Evolutionary conservation across 2,329 filamentous ascomycete genomes (phyloP), one percentile per base, ranked within the genome.

Genomic region (Pezicula neosporulosa): DNA sequence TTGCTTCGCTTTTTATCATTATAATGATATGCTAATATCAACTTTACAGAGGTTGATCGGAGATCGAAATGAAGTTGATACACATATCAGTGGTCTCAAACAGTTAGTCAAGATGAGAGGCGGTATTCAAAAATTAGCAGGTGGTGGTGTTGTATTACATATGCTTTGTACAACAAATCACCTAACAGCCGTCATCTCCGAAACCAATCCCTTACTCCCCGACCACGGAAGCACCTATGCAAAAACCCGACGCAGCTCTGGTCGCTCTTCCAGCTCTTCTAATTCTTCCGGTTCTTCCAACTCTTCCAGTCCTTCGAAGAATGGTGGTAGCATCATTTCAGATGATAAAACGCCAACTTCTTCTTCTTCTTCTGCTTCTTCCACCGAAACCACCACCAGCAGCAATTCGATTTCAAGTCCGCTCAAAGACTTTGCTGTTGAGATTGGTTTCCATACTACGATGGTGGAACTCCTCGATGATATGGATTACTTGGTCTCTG

Each of bases 121-220:
- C 3, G 55, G 55, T 1, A 57, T 55, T 28, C 19, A 50, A 8
- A 44, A 41, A 33, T 52, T 54, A 16, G 38, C 49, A 15, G 38
- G 51, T 3, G 49, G 50, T 18, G 53, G 57, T 39, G 43, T 55
- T 9, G 53, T 59, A 6, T 30, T 59, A 5, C 57, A 56, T n/a
- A 57, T 59, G 53, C 53, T 59, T 36, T 57, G 57, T 53, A 57
- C 52, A 15, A 54, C 52, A 10, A 58, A 58, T 36, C 54, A 58
- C 36, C 39, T 56, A n/a, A 54, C 53, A 10, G 55, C 53, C 8
- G 51, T 56, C 19, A 39, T 57, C n/a, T 52, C 44, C 13, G 55
- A 57, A 43, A 45, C 44, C 36, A 37, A 2, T 51, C 16, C 35
- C 44, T 39, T 44, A 45, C 47, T 49, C 39, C 41, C 44, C 43